Evolutionary conservation across 1,284 basidiomycete genomes (phyloP).

Genomic region (Phenoliferia sp.): DNA sequence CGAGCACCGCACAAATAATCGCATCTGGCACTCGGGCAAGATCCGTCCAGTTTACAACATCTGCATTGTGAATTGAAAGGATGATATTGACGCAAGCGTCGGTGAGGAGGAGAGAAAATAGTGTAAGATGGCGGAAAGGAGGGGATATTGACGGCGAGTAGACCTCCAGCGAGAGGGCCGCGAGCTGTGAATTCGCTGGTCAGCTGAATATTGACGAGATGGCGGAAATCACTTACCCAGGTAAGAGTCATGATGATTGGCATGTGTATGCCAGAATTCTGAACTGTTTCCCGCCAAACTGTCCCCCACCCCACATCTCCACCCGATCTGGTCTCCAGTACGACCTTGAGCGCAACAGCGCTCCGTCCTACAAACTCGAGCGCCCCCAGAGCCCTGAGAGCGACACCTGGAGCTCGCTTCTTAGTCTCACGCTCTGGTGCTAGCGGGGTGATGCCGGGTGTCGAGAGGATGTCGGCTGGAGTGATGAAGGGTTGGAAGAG

Average conservation of each 20-base stretch:
- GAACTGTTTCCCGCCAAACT: neutral
- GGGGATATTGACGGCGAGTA: neutral
- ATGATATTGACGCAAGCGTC: neutral
- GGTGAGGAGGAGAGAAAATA: neutral
- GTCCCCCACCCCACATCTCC: neutral
- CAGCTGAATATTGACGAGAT: neutral
- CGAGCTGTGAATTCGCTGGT: neutral
- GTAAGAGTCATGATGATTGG: neutral
- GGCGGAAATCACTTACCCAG: neutral
- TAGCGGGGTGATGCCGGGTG: neutral
- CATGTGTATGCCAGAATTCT: neutral
- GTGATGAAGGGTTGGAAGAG: neutral
- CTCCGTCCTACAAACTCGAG: neutral
- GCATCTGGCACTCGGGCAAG: neutral
- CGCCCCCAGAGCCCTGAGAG: neutral
- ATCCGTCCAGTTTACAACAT: neutral
- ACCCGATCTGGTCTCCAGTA: neutral
- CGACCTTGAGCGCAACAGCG: neutral
- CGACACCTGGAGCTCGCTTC: neutral
- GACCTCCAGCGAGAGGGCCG: neutral
- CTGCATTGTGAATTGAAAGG: neutral
- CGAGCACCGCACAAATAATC: neutral
- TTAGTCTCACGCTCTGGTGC: neutral
- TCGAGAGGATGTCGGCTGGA: neutral
- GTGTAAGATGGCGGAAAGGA: neutral